Conservation (phyloP, 768 basidiomycete species). For the Pleurotus cornucopiae region DNA sequence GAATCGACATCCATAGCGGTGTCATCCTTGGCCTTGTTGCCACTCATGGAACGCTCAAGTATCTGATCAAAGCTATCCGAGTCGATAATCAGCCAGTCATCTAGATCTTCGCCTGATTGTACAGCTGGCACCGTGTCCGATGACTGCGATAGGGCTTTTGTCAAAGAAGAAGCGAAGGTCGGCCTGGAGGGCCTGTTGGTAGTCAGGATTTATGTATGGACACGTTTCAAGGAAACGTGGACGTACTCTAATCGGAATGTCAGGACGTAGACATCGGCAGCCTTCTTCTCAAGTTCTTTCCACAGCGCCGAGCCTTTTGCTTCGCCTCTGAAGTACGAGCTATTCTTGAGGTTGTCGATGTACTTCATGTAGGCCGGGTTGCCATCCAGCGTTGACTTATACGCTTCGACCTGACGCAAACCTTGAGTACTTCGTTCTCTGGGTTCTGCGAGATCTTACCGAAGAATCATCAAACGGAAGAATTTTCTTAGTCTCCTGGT, state of each 20-base stretch:
- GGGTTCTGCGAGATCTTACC: slow-evolving; percentile 30
- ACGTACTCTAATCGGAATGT: slow-evolving; percentile 66
- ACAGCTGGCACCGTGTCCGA: slow-evolving; percentile 20
- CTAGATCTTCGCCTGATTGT: slow-evolving; percentile 58
- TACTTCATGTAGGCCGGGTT: slow-evolving; percentile 70
- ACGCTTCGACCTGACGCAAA: slow-evolving; percentile 49
- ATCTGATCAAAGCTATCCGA: slow-evolving; percentile 72
- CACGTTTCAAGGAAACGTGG: background rate
- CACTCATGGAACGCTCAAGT: slow-evolving; percentile 44
- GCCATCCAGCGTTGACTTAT: slow-evolving; percentile 62
- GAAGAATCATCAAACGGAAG: slow-evolving; percentile 37
- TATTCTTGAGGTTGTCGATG: slow-evolving; percentile 55
- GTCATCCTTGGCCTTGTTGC: slow-evolving; percentile 14
- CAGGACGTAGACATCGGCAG: slow-evolving; percentile 60
- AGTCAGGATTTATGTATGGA: too few species aligned
- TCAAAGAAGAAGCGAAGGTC: slow-evolving; percentile 75
- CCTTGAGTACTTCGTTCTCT: background rate
- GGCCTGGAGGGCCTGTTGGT: slow-evolving; percentile 32
- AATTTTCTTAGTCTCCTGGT: slow-evolving; percentile 67
- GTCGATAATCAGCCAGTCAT: slow-evolving; percentile 85
- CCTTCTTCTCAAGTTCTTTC: slow-evolving; percentile 69
- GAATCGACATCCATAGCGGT: slow-evolving; percentile 50
- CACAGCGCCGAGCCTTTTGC: slow-evolving; percentile 73
- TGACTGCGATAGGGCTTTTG: slow-evolving; percentile 50
- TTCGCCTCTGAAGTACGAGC: slow-evolving; percentile 78